These are phyloP conservation scores for Phialemonium atrogriseum DNA, from an alignment of 2,329 filamentous ascomycete genomes.

Conservation along the genomic window DNA sequence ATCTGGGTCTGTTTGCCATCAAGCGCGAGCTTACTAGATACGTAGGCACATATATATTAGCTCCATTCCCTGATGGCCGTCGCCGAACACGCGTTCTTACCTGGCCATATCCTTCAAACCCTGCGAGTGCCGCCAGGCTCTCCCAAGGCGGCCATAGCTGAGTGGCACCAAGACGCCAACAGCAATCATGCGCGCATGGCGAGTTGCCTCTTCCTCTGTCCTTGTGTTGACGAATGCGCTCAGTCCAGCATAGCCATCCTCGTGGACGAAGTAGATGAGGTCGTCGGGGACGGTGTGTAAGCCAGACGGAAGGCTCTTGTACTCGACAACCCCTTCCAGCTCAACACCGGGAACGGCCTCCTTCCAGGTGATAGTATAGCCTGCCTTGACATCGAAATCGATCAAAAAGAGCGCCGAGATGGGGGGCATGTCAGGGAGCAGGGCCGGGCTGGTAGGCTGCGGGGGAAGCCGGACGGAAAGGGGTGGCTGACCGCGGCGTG, in stretches of 20 bases:
- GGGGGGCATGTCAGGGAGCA: constrained; percentile 41
- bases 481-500: constrained; percentile 28
- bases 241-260: constrained; percentile 69
- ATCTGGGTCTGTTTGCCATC: constrained; percentile 54
- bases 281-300: constrained; percentile 83
- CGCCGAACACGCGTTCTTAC: constrained; percentile 31
- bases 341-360: constrained; percentile 59
- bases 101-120: constrained; percentile 65
- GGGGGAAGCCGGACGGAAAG: constrained; percentile 28
- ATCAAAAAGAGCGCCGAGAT: constrained; percentile 81
- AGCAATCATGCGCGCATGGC: constrained; percentile 87
- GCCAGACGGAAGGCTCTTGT: constrained; percentile 91
- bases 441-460: constrained; percentile 21
- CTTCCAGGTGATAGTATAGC: constrained; percentile 89
- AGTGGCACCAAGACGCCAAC: constrained; percentile 83
- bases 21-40: constrained; percentile 48
- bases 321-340: constrained; percentile 85
- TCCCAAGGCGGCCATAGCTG: constrained; percentile 75
- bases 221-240: constrained; percentile 85
- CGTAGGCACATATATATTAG: neutral
- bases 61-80: neutral
- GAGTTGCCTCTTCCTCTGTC: constrained; percentile 65
- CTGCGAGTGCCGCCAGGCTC: constrained; percentile 82
- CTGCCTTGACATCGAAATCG: constrained; percentile 85
- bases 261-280: constrained; percentile 89